Evolutionary conservation across 805 yeast species (phyloP).

Genomic region (Wickerhamiella occidentalis): DNA sequence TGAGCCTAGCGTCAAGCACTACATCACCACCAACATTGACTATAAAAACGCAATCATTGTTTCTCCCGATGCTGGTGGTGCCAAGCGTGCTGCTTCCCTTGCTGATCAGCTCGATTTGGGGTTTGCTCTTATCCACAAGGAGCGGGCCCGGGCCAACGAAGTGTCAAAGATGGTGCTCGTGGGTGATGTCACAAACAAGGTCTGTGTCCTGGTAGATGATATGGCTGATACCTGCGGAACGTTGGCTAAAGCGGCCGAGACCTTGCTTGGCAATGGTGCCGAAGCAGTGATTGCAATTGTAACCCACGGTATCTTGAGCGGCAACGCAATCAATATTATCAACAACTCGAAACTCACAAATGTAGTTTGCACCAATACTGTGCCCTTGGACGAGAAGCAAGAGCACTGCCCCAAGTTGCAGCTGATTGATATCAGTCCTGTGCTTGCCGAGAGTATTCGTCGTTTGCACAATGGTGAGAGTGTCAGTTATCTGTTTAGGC

Average conservation of each 20-base stretch:
- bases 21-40: slow-evolving; percentile 55
- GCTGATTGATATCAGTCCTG: slow-evolving; percentile 72
- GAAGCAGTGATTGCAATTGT: slow-evolving; percentile 80
- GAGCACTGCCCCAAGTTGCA: slow-evolving; percentile 55
- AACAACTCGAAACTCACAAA: slow-evolving; percentile 52
- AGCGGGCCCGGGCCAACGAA: slow-evolving; percentile 89
- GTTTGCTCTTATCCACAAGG: slow-evolving; percentile 93
- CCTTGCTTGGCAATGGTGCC: slow-evolving; percentile 70
- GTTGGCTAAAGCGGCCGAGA: slow-evolving; percentile 85
- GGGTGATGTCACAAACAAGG: slow-evolving; percentile 78
- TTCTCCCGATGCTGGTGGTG: slow-evolving; percentile 99
- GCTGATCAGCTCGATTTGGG: slow-evolving; percentile 87
- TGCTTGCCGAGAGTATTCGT: slow-evolving; percentile 86
- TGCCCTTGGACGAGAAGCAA: slow-evolving; percentile 62
- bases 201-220: slow-evolving; percentile 83
- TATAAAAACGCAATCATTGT: slow-evolving; percentile 59
- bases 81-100: slow-evolving; percentile 87
- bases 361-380: slow-evolving; percentile 86
- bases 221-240: slow-evolving; percentile 99
- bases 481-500: slow-evolving; percentile 71
- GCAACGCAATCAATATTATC: slow-evolving; percentile 65
- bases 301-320: slow-evolving; percentile 89
- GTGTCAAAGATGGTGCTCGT: slow-evolving; percentile 91
- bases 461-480: slow-evolving; percentile 95
- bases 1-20: slow-evolving; percentile 79